Conservation (phyloP, 1,284 basidiomycete species). For the Earliella scabrosa region DNA sequence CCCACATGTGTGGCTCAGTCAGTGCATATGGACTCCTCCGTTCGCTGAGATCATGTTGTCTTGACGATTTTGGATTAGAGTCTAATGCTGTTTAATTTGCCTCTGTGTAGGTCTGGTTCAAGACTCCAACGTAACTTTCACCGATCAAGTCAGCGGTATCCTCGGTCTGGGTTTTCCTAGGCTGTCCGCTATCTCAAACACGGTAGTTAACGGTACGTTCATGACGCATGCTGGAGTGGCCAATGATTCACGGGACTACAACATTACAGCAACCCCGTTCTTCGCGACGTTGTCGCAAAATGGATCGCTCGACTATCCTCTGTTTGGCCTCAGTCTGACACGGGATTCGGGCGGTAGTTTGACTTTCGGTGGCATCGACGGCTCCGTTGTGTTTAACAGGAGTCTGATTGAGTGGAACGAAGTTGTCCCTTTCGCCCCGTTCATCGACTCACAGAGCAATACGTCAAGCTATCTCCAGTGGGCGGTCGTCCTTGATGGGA, state of each 20-base stretch:
- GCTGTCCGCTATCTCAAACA: slow-evolving; percentile 59
- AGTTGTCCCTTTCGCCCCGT: slow-evolving; percentile 73
- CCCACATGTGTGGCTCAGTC: not conserved
- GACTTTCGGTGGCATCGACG: slow-evolving; percentile 73
- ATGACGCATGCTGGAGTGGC: not conserved
- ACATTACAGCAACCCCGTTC: slow-evolving; percentile 63
- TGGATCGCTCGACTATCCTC: slow-evolving; percentile 69
- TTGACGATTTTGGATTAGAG: too few species aligned
- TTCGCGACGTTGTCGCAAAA: slow-evolving; percentile 62
- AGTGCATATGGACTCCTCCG: not conserved
- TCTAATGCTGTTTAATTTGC: too few species aligned
- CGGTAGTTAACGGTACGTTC: slow-evolving; percentile 54
- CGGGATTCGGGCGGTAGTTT: slow-evolving; percentile 63
- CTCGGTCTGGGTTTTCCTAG: slow-evolving; percentile 77
- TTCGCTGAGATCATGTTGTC: too few species aligned
- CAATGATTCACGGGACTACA: not conserved
- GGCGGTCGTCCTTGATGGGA: slow-evolving; percentile 66
- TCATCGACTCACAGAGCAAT: slow-evolving; percentile 56
- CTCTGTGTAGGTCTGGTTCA: slow-evolving; percentile 57
- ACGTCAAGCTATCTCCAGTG: slow-evolving; percentile 81
- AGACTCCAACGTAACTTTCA: slow-evolving; percentile 62
- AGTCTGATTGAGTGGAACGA: slow-evolving; percentile 71
- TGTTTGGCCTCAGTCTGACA: slow-evolving; percentile 72
- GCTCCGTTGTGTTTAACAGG: slow-evolving; percentile 62
- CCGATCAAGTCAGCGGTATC: slow-evolving; percentile 68